Conservation (phyloP, 2,329 filamentous ascomycete species). For the Aspergillus proliferans region DNA sequence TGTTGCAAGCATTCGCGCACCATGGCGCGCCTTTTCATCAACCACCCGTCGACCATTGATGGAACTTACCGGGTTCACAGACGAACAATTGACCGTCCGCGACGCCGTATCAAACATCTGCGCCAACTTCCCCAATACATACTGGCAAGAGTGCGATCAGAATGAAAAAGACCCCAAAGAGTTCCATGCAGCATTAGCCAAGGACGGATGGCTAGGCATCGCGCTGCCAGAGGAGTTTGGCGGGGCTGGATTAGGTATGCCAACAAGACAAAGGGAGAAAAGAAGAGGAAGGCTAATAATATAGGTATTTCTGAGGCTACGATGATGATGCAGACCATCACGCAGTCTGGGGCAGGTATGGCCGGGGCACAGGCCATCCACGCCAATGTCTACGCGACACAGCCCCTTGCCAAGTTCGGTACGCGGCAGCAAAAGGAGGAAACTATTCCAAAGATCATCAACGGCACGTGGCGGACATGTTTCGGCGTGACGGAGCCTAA, state of each 20-base stretch:
- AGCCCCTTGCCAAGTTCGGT: slow-evolving; percentile 67
- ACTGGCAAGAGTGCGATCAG: slow-evolving; percentile 71
- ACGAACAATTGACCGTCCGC: slow-evolving; percentile 65
- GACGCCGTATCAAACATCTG: slow-evolving; percentile 65
- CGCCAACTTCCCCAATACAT: slow-evolving; percentile 61
- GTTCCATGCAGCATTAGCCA: slow-evolving; percentile 67
- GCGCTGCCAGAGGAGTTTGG: slow-evolving; percentile 69
- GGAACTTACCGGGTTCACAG: slow-evolving; percentile 66
- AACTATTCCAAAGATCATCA: slow-evolving; percentile 65
- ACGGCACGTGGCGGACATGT: slow-evolving; percentile 64
- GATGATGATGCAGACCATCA: slow-evolving; percentile 81
- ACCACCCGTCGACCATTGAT: slow-evolving; percentile 47
- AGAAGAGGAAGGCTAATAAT: not conserved
- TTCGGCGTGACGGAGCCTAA: slow-evolving; percentile 85
- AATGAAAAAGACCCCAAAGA: slow-evolving; percentile 65
- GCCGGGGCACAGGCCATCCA: slow-evolving; percentile 57
- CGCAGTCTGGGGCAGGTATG: slow-evolving; percentile 70
- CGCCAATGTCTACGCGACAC: slow-evolving; percentile 55
- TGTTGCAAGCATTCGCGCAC: not conserved
- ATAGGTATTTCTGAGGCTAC: slow-evolving; percentile 66
- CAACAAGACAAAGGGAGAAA: no score
- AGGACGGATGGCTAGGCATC: slow-evolving; percentile 75
- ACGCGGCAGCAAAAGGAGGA: slow-evolving; percentile 56
- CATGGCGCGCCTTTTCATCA: slow-evolving; percentile 24
- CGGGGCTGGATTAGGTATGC: slow-evolving; percentile 59